These are phyloP conservation scores for Peronospora belbahrii DNA, from an alignment of 352 stramenopile species.

Conservation along the genomic window DNA sequence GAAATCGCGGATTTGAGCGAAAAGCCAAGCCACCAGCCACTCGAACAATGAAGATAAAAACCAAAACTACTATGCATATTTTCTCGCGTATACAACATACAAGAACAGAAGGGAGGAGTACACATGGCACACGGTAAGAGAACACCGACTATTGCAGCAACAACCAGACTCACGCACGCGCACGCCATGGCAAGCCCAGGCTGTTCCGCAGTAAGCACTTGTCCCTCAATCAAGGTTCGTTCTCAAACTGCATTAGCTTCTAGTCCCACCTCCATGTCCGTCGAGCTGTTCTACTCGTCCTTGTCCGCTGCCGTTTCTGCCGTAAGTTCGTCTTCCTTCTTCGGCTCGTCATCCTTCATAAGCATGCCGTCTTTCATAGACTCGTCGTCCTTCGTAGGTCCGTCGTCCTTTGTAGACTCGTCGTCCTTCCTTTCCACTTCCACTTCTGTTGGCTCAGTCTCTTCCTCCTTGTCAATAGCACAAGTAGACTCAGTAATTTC, in stretches of 20 bases:
- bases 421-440: slow-evolving; percentile 11
- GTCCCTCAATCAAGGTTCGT: slow-evolving; percentile 14
- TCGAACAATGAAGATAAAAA: slow-evolving; percentile 31
- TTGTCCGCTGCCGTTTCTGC: slow-evolving; percentile 7
- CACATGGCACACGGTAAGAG: slow-evolving; percentile 36
- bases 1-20: slow-evolving; percentile 6
- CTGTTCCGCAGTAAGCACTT: slow-evolving; percentile 16
- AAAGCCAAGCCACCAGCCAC: slow-evolving; percentile 18
- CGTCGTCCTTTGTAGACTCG: slow-evolving; percentile 8
- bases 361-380: slow-evolving; percentile 5
- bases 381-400: background rate
- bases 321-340: slow-evolving; percentile 3
- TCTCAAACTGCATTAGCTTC: slow-evolving; percentile 20
- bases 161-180: slow-evolving; percentile 34
- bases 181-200: slow-evolving; percentile 19
- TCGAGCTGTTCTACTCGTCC: slow-evolving; percentile 13
- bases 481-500: slow-evolving; percentile 2
- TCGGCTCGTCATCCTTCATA: slow-evolving; percentile 1
- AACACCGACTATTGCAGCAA: slow-evolving; percentile 28
- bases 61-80: slow-evolving; percentile 30
- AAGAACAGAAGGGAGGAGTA: slow-evolving; percentile 23
- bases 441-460: slow-evolving; percentile 4
- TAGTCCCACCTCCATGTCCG: background rate
- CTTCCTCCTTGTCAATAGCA: slow-evolving; percentile 20
- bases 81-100: slow-evolving; percentile 27